Conservation (phyloP, 139 green algal species). For the Chlorella sp. region DNA sequence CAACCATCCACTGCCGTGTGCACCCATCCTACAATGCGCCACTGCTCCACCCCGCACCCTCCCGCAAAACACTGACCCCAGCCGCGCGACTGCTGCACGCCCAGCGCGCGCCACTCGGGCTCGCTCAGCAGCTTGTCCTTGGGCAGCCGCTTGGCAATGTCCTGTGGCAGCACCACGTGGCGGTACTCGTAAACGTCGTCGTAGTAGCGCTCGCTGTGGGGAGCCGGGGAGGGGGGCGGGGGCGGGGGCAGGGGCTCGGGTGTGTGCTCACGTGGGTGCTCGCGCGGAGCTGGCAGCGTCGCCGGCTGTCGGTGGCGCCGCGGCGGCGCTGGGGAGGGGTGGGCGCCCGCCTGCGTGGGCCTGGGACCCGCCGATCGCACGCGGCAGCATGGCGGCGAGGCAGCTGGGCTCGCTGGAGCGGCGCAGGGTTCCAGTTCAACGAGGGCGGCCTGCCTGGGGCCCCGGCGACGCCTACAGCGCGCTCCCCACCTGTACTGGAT, state of each 20-base stretch:
- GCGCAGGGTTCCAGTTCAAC: too few relatives aligned
- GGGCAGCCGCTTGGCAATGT: slow-evolving; percentile 89
- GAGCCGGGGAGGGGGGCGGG: not conserved
- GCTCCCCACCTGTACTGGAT: slow-evolving; percentile 45
- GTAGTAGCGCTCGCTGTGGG: slow-evolving; percentile 92
- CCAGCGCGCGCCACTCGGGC: slow-evolving; percentile 94
- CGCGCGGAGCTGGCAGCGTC: not conserved
- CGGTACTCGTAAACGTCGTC: slow-evolving; percentile 86
- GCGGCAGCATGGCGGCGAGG: too few relatives aligned
- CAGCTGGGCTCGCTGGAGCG: too few relatives aligned
- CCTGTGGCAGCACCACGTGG: slow-evolving; percentile 94
- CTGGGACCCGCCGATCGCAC: too few relatives aligned
- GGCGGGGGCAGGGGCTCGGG: too few relatives aligned
- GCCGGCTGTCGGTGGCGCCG: not conserved
- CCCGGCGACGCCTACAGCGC: not conserved
- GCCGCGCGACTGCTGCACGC: slow-evolving; percentile 96
- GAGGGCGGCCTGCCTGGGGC: too few relatives aligned
- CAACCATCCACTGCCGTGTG: too few relatives aligned
- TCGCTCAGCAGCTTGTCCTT: slow-evolving; percentile 93
- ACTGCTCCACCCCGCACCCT: not conserved
- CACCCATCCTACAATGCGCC: too few relatives aligned
- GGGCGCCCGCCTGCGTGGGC: not conserved
- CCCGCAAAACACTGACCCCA: slow-evolving; percentile 68
- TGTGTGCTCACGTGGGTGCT: not conserved
- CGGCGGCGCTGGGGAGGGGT: not conserved